A percentile compares a stretch with the other conserved stretches of the same genome.
phyloP scores from a whole-genome alignment of 805 yeast genomes.

The Candida patagonica region DNA sequence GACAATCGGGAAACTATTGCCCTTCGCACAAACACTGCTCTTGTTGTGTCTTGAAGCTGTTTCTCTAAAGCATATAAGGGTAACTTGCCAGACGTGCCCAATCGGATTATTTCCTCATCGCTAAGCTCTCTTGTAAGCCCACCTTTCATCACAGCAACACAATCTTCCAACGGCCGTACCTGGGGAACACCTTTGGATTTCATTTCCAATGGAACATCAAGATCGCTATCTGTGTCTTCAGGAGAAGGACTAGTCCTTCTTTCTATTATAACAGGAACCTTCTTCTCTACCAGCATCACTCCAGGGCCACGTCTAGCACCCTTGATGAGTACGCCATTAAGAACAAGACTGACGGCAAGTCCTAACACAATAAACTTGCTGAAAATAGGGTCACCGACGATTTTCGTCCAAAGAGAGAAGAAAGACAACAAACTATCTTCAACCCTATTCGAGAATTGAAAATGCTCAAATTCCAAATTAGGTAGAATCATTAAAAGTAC shows the following conservation, averaged over 20 bases:
- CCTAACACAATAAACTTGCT: constrained; percentile 68
- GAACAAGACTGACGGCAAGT: constrained; percentile 64
- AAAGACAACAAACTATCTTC: constrained; percentile 52
- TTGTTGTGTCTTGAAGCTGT: constrained; percentile 74
- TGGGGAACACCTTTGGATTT: constrained; percentile 6
- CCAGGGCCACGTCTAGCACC: constrained; percentile 42
- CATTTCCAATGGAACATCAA: constrained; percentile 29
- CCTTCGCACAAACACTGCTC: constrained; percentile 93
- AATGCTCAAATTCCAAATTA: constrained; percentile 28
- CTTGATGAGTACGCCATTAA: constrained; percentile 77
- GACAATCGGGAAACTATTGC: constrained; percentile 80
- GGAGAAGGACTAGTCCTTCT: constrained; percentile 12
- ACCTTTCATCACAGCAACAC: constrained; percentile 51
- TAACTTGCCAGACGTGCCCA: constrained; percentile 66
- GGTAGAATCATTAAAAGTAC: constrained; percentile 28
- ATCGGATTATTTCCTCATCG: constrained; percentile 63
- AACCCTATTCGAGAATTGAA: constrained; percentile 35
- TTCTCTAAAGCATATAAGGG: constrained; percentile 94
- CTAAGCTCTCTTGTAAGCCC: constrained; percentile 60
- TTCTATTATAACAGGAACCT: constrained; percentile 23
- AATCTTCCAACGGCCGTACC: constrained; percentile 43
- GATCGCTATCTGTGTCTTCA: constrained; percentile 23
- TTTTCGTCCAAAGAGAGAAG: constrained; percentile 48
- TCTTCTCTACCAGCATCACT: constrained; percentile 26
- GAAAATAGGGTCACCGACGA: constrained; percentile 71